Evolutionary conservation across 1,284 basidiomycete species (phyloP).

Genomic region (Xerocomus cyaneibrunnescens): DNA sequence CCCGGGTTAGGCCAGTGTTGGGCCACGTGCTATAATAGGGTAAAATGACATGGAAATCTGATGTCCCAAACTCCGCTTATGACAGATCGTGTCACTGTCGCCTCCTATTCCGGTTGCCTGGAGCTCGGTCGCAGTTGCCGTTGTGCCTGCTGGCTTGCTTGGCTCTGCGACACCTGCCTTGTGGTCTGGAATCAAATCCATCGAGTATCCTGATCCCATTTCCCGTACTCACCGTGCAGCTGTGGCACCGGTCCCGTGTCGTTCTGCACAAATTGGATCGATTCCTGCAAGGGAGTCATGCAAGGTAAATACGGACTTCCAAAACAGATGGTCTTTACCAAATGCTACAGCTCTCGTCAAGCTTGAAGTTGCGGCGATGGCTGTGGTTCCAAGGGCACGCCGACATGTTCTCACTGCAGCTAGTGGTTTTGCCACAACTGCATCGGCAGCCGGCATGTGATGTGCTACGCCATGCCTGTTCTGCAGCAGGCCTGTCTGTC

Average conservation of each 20-base stretch:
- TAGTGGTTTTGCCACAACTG: slow-evolving; percentile 12
- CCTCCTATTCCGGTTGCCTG: slow-evolving; percentile 12
- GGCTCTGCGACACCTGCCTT: slow-evolving; percentile 16
- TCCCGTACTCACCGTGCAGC: slow-evolving; percentile 17
- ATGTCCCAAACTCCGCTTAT: slow-evolving; percentile 7
- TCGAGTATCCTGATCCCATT: neutral
- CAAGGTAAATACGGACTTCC: neutral
- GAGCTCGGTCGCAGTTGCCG: neutral
- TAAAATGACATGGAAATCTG: too few species aligned
- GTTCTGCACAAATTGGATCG: neutral
- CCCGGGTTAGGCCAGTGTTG: slow-evolving; percentile 8
- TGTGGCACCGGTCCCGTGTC: neutral
- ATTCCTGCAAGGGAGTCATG: neutral
- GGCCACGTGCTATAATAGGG: slow-evolving; percentile 1
- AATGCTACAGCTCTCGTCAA: slow-evolving; percentile 1
- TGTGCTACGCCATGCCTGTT: neutral
- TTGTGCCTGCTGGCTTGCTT: slow-evolving; percentile 4
- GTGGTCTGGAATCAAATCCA: neutral
- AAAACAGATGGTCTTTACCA: neutral
- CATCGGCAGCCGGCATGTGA: neutral
- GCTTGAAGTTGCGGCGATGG: slow-evolving; percentile 14
- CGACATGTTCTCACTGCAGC: slow-evolving; percentile 6
- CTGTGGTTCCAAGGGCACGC: neutral
- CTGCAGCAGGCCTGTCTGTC: slow-evolving; percentile 7
- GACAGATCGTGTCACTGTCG: neutral